Base-by-base conservation (phyloP, 176 grass and related monocot genomes). In the Neostapfia colusana region DNA sequence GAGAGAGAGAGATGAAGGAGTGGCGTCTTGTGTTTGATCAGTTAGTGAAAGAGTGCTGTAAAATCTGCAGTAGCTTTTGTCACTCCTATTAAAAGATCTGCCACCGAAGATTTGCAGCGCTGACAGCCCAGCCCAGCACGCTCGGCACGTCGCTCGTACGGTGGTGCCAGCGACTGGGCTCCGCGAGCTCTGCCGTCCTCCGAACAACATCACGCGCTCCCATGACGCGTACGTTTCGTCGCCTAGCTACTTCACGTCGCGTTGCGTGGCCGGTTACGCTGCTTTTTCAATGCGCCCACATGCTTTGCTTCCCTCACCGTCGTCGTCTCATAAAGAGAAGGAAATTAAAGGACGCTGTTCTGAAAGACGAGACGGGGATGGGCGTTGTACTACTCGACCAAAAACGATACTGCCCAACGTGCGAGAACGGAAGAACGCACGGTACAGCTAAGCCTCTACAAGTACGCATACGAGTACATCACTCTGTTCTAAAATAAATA, bases 251-350 rank as follows among this genome's bases (percentile, higher is more conserved):
- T 17, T 4, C 11, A 58, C 35, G 16, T 14, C 10, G 23, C 35
- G 12, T 16, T 43, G 27, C 58, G 42, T 72, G 56, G 38, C 77
- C 15, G 50, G 27, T 10, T 51, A 23, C n/a, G 55, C 34, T 50
- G 56, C 3, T 40, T n/a, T 27, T 79, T 85, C 0, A 86, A 75
- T 75, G 84, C 78, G 65, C 15, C 49, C 84, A 86, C 84, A 81
- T 75, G 84, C 41, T 55, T 14, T 21, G 18, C 51, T 24, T 16
- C 21, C 12, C n/a, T 25, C 54, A 3, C 25, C 9, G 8, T 57
- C 21, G 1, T 10, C 8, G 0, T 53, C n/a, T 57, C 21, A 11
- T 25, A 25, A 21, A 54, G 8, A 10, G 9, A 24, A 56, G n/a
- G n/a, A 24, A 1, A 51, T 4, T 6, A 24, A 2, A 18, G 13